These are phyloP conservation scores for Xylariaceae sp. DNA, from an alignment of 2,329 filamentous ascomycete genomes.

Conservation along the genomic window DNA sequence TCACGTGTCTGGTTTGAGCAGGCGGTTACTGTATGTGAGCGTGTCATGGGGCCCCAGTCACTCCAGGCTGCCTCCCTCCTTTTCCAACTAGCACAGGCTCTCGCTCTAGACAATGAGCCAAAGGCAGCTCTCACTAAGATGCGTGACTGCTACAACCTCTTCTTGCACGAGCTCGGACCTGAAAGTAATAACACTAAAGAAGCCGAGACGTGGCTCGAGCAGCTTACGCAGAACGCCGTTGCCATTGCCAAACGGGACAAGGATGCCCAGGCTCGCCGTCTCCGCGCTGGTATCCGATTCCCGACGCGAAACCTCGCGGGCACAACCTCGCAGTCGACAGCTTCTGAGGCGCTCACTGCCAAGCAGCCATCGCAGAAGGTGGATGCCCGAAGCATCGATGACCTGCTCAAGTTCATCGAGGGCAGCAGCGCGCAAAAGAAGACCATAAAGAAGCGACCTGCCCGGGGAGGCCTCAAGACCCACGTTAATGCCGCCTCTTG, in stretches of 20 bases:
- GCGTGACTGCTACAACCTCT: constrained; percentile 96
- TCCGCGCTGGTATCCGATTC: constrained; percentile 67
- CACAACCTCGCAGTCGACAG: constrained; percentile 38
- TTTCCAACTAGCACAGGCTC: constrained; percentile 93
- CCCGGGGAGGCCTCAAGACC: constrained; percentile 54
- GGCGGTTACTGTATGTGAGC: constrained; percentile 82
- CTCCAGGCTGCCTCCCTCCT: constrained; percentile 91
- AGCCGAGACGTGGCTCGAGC: constrained; percentile 92
- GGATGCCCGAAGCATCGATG: constrained; percentile 83
- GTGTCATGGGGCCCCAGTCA: constrained; percentile 81
- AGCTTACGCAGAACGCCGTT: constrained; percentile 92
- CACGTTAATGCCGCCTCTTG: constrained; percentile 37
- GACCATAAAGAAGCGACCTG: constrained; percentile 52
- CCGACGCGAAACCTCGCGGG: constrained; percentile 60
- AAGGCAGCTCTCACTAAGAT: constrained; percentile 89
- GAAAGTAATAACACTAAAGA: constrained; percentile 98
- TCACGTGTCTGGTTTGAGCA: constrained; percentile 96
- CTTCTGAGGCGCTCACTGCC: constrained; percentile 34
- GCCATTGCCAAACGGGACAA: constrained; percentile 91
- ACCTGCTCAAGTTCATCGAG: constrained; percentile 92
- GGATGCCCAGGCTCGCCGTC: constrained; percentile 70
- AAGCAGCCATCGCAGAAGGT: constrained; percentile 34
- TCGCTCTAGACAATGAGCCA: constrained; percentile 92
- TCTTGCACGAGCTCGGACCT: constrained; percentile 78
- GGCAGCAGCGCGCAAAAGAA: constrained; percentile 56